Base-by-base conservation (phyloP, 176 grass and related monocot genomes). In the Musa troglodytarum region DNA sequence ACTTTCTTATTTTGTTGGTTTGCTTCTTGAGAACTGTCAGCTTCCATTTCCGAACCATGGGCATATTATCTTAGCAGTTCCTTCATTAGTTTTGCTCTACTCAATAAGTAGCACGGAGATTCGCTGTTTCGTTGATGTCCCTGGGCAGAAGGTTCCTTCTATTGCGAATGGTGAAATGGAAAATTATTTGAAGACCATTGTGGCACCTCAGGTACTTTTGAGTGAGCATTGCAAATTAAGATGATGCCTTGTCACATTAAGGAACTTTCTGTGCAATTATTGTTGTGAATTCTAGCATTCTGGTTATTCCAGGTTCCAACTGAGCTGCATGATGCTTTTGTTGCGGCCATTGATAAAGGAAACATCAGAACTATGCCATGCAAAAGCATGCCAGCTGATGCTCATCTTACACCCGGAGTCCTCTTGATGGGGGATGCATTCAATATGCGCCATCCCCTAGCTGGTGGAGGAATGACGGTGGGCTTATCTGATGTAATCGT, bases 351-450 rank as follows among this genome's bases (percentile, higher is more conserved):
- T 22, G 22, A 22, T 22, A 22, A 22, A 22, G 22, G 22, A 22
- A 22, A 22, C 22, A 22, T 22, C 22, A 22, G 22, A 22, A 22
- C 22, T 22, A 22, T 22, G 22, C 22, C 22, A 22, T 22, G 22
- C 22, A 22, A 22, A 22, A 22, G 22, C 22, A 22, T 22, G 22
- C 22, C 22, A 34, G 92, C 92, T 10, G 92, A 85, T 2, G 89
- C 92, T 20, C 92, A 84, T 78, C 87, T 89, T 20, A 96, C 92
- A 9, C 89, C 92, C 63, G 92, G 92, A n/a, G 92, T 89, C 14
- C 89, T 96, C 64, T 58, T 96, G 78, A 96, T 96, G 92, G 92
- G 92, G 26, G 92, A 96, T 87, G 92, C 92, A 11, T 96, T 96
- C 87, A 96, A 96, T 56, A 96, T 96, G 92, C 79, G 92, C 7